phyloP scores from a whole-genome alignment of 352 stramenopile genomes.

The Globisporangium uncinulatum region DNA sequence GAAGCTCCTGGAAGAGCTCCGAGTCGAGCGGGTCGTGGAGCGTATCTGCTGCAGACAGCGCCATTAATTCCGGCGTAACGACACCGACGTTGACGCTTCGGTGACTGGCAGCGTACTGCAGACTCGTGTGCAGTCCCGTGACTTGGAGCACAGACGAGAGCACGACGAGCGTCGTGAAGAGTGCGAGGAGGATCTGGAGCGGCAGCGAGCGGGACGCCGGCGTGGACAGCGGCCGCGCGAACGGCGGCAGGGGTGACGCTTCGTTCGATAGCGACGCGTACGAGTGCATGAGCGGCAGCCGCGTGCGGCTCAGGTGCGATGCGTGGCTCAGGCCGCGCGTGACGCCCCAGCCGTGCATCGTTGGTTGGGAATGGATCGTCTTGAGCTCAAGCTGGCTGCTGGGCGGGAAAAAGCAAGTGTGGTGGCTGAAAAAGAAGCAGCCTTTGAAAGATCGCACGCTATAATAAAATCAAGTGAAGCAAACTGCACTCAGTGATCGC shows the following conservation, averaged over 20 bases:
- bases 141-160: conserved; percentile 20
- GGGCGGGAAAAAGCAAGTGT: neutral
- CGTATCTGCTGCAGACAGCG: neutral
- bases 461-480: no score
- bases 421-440: neutral
- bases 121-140: conserved; percentile 15
- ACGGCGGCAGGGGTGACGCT: conserved; percentile 13
- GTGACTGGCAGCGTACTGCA: conserved; percentile 9
- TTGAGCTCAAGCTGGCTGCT: neutral
- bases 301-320: conserved; percentile 12
- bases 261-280: conserved; percentile 11
- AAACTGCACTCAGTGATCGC: no score
- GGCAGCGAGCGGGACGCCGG: conserved; percentile 25
- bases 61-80: conserved; percentile 1
- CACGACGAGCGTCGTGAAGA: conserved; percentile 26
- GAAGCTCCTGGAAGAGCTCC: conserved; percentile 4
- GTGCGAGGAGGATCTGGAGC: conserved; percentile 26
- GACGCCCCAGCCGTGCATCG: conserved; percentile 14
- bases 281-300: conserved; percentile 16
- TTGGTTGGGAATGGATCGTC: neutral
- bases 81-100: neutral
- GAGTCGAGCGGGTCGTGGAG: conserved; percentile 6
- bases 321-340: conserved; percentile 12
- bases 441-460: no score
- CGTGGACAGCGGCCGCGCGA: conserved; percentile 15